Conservation (phyloP, 73 alveolate species). For the Paramecium bursaria region DNA sequence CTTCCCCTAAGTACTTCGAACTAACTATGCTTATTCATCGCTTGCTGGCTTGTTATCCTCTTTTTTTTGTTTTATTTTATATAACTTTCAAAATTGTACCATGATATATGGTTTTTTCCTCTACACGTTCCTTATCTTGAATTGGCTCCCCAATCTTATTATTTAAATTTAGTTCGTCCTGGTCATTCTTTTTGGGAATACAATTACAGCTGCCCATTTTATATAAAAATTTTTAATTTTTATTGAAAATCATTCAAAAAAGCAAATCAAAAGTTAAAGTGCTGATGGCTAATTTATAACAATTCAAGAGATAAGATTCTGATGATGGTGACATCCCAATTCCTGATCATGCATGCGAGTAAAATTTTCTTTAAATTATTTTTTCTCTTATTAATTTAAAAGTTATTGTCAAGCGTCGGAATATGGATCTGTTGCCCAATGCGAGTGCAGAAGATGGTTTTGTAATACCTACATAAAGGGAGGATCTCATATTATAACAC, state of each 20-base stretch:
- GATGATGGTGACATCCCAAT: background rate
- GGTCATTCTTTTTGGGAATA: slow-evolving; percentile 8
- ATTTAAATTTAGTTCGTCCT: slow-evolving; percentile 1
- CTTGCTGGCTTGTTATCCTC: slow-evolving; percentile 59
- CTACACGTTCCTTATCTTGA: slow-evolving; percentile 13
- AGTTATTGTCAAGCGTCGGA: background rate
- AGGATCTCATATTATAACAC: slow-evolving; percentile 69
- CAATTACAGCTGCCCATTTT: slow-evolving; percentile 60
- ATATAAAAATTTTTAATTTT: too few relatives aligned
- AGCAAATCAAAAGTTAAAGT: too few relatives aligned
- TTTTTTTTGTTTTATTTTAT: background rate
- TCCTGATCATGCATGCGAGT: slow-evolving; percentile 43
- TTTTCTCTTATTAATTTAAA: background rate
- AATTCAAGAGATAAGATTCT: too few relatives aligned
- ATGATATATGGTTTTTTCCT: slow-evolving; percentile 15
- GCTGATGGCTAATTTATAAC: too few relatives aligned
- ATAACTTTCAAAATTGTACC: slow-evolving; percentile 1
- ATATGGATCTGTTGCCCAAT: background rate
- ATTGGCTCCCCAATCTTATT: background rate
- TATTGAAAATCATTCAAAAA: too few relatives aligned
- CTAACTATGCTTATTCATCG: slow-evolving; percentile 27
- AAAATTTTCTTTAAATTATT: background rate
- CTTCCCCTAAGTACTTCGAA: background rate
- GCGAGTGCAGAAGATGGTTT: slow-evolving; percentile 53
- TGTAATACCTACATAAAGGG: slow-evolving; percentile 51